Conservation (phyloP, 2,329 filamentous ascomycete species). For the Sclerotinia trifoliorum region DNA sequence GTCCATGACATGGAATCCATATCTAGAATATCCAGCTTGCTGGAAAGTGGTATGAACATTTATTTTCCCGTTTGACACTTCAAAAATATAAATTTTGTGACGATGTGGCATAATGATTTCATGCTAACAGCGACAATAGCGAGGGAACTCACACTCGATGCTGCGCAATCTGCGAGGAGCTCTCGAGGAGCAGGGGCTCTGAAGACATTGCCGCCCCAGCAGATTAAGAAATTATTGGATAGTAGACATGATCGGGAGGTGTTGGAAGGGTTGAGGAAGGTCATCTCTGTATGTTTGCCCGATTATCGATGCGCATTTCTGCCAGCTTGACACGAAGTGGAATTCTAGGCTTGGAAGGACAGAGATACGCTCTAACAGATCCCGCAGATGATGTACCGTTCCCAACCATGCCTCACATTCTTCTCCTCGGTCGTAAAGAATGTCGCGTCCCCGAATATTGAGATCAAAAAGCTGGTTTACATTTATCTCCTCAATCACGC, state of each 20-base stretch:
- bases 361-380: constrained; percentile 21
- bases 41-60: constrained; percentile 76
- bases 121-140: constrained; percentile 53
- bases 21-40: constrained; percentile 85
- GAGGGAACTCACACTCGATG: constrained; percentile 95
- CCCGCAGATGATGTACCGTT: constrained; percentile 88
- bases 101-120: constrained; percentile 22
- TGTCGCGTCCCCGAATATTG: constrained; percentile 86
- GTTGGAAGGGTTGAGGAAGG: constrained; percentile 83
- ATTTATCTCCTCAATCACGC: constrained; percentile 97
- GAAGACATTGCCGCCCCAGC: constrained; percentile 69
- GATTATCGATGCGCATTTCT: neutral
- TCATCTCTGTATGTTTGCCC: constrained; percentile 68
- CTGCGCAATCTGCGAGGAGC: constrained; percentile 80
- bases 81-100: neutral
- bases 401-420: constrained; percentile 83
- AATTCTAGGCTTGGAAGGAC: neutral
- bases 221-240: constrained; percentile 93
- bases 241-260: constrained; percentile 91
- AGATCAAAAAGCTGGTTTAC: constrained; percentile 98
- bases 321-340: neutral
- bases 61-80: neutral
- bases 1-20: constrained; percentile 85
- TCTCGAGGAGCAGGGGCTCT: constrained; percentile 53
- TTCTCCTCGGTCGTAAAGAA: constrained; percentile 99